Conservation (phyloP, 2,329 filamentous ascomycete species). For the Venturia pyrina region DNA sequence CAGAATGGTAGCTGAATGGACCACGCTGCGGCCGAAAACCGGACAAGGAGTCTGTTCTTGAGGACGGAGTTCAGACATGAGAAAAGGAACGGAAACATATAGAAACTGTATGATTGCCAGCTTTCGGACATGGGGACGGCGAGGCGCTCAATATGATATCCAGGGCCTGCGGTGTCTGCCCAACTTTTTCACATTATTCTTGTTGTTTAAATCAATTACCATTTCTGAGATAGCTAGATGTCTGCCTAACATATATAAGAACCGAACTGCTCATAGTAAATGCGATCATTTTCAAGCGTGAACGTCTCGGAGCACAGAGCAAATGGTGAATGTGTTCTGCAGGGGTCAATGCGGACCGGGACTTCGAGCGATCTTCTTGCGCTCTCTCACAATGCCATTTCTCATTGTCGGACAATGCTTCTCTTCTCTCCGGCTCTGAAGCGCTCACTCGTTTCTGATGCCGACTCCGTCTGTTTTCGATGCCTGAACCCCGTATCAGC, state of each 20-base stretch:
- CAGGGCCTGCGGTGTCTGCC: neutral
- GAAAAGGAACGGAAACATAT: neutral
- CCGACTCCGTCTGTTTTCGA: slow-evolving; percentile 9
- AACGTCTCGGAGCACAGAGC: too few species aligned
- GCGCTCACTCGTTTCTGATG: neutral
- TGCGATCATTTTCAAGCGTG: too few species aligned
- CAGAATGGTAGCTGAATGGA: neutral
- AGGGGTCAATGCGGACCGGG: too few species aligned
- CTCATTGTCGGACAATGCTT: slow-evolving; percentile 4
- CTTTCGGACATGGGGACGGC: neutral
- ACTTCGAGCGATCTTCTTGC: neutral
- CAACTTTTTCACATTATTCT: neutral
- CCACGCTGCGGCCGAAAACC: too few species aligned
- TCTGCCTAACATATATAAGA: too few species aligned
- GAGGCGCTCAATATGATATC: slow-evolving; percentile 3
- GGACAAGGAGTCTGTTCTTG: neutral
- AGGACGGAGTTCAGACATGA: neutral
- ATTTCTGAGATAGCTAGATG: too few species aligned
- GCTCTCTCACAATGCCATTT: neutral
- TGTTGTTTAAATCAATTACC: neutral
- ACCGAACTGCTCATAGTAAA: too few species aligned
- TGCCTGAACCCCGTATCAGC: neutral
- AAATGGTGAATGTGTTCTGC: too few species aligned
- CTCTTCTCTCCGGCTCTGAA: neutral
- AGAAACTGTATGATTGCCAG: neutral